Conservation (phyloP, 768 basidiomycete genomes). For the Hygrophoropsis aurantiaca region DNA sequence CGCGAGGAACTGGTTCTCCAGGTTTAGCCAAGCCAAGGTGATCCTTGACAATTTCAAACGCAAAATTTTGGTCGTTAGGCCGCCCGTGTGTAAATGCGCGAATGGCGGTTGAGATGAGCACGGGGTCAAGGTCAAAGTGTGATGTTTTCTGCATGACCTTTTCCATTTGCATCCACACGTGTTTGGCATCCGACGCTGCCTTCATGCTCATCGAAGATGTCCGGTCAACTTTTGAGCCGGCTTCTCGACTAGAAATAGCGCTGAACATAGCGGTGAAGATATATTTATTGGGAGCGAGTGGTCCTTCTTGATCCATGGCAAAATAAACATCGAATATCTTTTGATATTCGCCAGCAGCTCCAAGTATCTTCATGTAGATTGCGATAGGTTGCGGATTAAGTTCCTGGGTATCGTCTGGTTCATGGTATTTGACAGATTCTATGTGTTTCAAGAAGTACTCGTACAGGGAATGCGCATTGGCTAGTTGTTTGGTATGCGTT, state of each 20-base stretch:
- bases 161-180: constrained; percentile 68
- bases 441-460: constrained; percentile 54
- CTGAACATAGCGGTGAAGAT: constrained; percentile 69
- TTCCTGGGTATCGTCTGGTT: constrained; percentile 48
- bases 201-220: constrained; percentile 35
- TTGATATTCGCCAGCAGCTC: constrained; percentile 56
- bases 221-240: constrained; percentile 10
- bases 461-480: constrained; percentile 60
- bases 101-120: constrained; percentile 52
- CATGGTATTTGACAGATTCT: constrained; percentile 45
- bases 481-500: constrained; percentile 57
- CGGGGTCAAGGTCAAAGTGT: constrained; percentile 52
- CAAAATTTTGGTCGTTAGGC: constrained; percentile 60
- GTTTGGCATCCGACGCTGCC: constrained; percentile 60
- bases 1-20: constrained; percentile 37
- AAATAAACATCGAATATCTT: constrained; percentile 78
- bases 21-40: constrained; percentile 60
- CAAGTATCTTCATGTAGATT: constrained; percentile 68
- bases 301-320: constrained; percentile 61
- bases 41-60: constrained; percentile 60
- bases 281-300: constrained; percentile 56
- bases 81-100: constrained; percentile 56
- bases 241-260: constrained; percentile 33
- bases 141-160: constrained; percentile 48
- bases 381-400: constrained; percentile 47